Percentiles rank a stretch among this genome's conserved stretches.
Conservation (phyloP, 805 yeast species). For the Candida tallmaniae region DNA sequence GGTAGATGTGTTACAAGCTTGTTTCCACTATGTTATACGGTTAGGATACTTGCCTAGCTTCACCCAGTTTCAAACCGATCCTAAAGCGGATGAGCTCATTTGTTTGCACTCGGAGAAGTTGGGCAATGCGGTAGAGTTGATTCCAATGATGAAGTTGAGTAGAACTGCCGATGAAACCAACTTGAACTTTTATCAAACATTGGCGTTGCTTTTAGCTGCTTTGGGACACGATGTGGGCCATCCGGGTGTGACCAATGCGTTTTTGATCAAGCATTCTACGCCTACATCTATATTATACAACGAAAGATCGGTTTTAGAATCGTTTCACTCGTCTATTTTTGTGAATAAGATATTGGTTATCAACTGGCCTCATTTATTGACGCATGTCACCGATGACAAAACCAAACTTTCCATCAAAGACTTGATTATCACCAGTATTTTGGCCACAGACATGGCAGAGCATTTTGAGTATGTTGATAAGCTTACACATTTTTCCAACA, state of each 20-base stretch:
- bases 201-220: constrained; percentile 72
- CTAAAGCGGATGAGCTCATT: constrained; percentile 24
- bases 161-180: constrained; percentile 16
- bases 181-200: constrained; percentile 40
- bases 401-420: constrained; percentile 15
- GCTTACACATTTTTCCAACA: constrained; percentile 31
- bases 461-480: constrained; percentile 68
- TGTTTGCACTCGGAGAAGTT: constrained; percentile 11
- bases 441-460: constrained; percentile 85
- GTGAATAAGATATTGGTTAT: constrained; percentile 31
- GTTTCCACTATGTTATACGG: constrained; percentile 57
- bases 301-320: constrained; percentile 72
- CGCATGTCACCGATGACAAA: constrained; percentile 10
- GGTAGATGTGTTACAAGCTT: constrained; percentile 90
- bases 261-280: constrained; percentile 53
- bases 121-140: constrained; percentile 14
- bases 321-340: constrained; percentile 72
- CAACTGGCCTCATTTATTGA: constrained; percentile 33
- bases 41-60: constrained; percentile 37
- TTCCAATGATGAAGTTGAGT: constrained; percentile 8
- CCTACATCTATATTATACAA: constrained; percentile 62
- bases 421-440: constrained; percentile 32
- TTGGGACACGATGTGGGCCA: constrained; percentile 96
- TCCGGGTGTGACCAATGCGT: constrained; percentile 88
- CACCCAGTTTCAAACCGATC: constrained; percentile 30